Conservation (phyloP, 345 rosid genomes). For the Aurinia saxatilis region DNA sequence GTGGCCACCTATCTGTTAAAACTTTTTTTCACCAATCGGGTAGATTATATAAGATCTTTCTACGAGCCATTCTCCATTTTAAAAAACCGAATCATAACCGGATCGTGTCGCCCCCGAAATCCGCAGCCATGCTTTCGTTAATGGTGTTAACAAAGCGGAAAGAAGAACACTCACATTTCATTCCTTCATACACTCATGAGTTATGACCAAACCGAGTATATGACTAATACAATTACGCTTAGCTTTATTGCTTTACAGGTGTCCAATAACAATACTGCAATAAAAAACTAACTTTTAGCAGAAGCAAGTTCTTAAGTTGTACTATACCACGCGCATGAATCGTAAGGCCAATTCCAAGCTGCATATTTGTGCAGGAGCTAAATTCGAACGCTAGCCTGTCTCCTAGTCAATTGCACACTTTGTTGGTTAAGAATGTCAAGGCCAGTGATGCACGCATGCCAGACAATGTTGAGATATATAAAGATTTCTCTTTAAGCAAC, state of each 20-base stretch:
- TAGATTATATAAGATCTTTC: no score
- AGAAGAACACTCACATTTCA: background rate
- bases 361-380: background rate
- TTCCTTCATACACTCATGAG: background rate
- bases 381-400: background rate
- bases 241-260: conserved; percentile 18
- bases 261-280: conserved; percentile 1
- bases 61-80: no score
- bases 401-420: background rate
- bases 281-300: background rate
- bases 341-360: background rate
- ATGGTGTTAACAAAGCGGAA: no score
- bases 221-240: conserved; percentile 12
- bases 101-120: no score
- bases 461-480: background rate
- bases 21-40: no score
- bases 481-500: conserved; percentile 12
- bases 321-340: background rate
- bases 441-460: background rate
- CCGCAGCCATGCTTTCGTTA: no score
- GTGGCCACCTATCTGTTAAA: no score
- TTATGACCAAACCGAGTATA: conserved; percentile 5
- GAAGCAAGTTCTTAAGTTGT: conserved; percentile 6
- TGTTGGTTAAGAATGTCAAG: background rate
- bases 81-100: no score